phyloP scores from a whole-genome alignment of 2,329 filamentous ascomycete genomes.

The Trichoderma sp. region DNA sequence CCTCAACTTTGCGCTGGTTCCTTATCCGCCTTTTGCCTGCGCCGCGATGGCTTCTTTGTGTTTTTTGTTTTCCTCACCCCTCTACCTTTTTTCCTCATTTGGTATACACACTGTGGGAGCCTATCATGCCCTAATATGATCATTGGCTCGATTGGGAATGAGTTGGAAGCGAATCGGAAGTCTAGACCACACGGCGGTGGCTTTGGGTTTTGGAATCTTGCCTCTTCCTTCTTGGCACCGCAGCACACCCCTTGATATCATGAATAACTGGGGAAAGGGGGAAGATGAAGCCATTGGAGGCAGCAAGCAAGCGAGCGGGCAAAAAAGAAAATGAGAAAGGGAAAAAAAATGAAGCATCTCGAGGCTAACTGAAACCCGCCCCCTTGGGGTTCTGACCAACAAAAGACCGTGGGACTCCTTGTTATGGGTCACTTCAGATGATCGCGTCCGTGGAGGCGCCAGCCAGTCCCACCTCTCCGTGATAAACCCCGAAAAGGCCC shows the following conservation, averaged over 20 bases:
- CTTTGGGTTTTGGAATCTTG: background rate
- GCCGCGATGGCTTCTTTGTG: background rate
- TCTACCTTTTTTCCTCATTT: no score
- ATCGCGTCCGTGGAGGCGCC: constrained; percentile 72
- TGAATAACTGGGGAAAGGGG: background rate
- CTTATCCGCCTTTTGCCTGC: background rate
- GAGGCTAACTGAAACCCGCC: constrained; percentile 16
- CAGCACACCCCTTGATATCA: background rate
- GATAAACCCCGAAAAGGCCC: constrained; percentile 39
- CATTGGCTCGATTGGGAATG: background rate
- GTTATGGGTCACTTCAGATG: constrained; percentile 70
- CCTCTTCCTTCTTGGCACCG: background rate
- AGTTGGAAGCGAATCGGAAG: background rate
- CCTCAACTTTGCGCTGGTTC: background rate
- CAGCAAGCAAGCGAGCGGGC: background rate
- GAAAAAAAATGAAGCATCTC: background rate
- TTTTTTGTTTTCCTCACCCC: background rate
- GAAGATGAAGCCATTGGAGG: background rate
- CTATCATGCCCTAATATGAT: background rate
- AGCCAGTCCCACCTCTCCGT: constrained; percentile 55
- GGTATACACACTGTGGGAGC: background rate
- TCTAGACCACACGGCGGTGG: constrained; percentile 5
- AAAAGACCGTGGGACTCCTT: constrained; percentile 55
- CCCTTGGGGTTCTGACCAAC: background rate
- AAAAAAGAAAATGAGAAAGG: background rate